These are phyloP conservation scores for Yarrowia divulgata DNA, from an alignment of 805 yeast species.

Conservation along the genomic window DNA sequence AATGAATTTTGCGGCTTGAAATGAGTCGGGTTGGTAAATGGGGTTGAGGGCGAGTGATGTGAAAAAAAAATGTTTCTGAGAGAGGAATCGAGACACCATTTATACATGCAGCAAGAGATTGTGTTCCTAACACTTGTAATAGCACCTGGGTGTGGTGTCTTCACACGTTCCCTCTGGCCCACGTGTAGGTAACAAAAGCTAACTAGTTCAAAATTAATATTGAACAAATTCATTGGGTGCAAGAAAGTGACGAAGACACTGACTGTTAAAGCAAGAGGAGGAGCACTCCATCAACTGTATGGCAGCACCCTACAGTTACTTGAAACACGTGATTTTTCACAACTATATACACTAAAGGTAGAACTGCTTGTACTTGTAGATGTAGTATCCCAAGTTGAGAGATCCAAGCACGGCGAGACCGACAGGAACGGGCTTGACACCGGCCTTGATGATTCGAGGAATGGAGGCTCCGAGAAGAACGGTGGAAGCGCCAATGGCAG, in stretches of 20 bases:
- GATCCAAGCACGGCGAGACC: constrained; percentile 69
- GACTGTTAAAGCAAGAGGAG: not conserved
- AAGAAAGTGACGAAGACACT: too few relatives aligned
- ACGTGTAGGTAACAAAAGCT: too few relatives aligned
- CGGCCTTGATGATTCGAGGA: constrained; percentile 67
- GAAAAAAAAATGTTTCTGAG: too few relatives aligned
- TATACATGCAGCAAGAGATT: not conserved
- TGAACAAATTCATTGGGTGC: too few relatives aligned
- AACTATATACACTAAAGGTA: constrained; percentile 49
- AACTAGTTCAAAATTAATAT: too few relatives aligned
- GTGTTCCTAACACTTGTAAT: not conserved
- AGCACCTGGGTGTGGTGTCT: too few relatives aligned
- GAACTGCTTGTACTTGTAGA: constrained; percentile 75
- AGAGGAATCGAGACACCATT: not conserved
- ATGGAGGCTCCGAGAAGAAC: constrained; percentile 74
- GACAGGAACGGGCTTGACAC: constrained; percentile 74
- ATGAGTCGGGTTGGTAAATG: not conserved
- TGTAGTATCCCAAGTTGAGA: constrained; percentile 69
- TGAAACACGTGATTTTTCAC: not conserved
- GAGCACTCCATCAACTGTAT: not conserved
- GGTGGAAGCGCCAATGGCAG: constrained; percentile 77
- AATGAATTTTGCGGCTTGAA: not conserved
- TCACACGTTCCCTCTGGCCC: too few relatives aligned
- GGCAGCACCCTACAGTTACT: too few relatives aligned
- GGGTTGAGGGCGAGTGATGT: not conserved